Conservation (phyloP, 192 early-diverging fungal genomes). For the Mortierella alpina region DNA sequence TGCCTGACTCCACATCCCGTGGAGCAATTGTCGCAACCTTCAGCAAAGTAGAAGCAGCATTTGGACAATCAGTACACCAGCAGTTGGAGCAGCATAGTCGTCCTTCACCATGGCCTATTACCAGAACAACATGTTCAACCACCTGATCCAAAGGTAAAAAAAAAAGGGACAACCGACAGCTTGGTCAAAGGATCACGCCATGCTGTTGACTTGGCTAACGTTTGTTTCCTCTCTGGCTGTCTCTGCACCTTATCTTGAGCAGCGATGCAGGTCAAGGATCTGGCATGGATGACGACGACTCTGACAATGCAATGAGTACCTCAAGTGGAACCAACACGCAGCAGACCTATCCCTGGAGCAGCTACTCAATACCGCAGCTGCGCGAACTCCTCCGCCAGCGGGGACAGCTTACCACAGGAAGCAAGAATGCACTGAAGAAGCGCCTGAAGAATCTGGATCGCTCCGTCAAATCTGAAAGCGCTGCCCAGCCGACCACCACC, state of each 20-base stretch:
- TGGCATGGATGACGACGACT: constrained; percentile 8
- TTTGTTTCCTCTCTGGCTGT: background rate
- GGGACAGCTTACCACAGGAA: constrained; percentile 48
- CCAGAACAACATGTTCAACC: constrained; percentile 48
- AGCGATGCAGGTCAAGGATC: constrained; percentile 16
- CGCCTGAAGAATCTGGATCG: constrained; percentile 35
- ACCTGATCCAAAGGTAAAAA: constrained; percentile 46
- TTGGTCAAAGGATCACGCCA: background rate
- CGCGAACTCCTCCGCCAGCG: constrained; percentile 44
- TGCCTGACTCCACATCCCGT: too few species aligned
- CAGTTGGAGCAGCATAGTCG: too few species aligned
- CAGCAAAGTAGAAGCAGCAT: too few species aligned
- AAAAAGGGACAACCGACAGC: background rate
- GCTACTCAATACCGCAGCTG: constrained; percentile 42
- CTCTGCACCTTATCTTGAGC: background rate
- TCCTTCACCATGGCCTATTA: too few species aligned
- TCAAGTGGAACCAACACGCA: constrained; percentile 1
- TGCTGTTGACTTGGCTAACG: background rate
- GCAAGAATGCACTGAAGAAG: constrained; percentile 37
- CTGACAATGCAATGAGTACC: background rate
- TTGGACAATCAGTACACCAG: too few species aligned
- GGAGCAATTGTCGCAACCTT: too few species aligned
- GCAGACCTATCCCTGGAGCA: constrained; percentile 44
- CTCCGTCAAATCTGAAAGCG: too few species aligned
- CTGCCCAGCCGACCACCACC: too few species aligned